Base-by-base conservation (phyloP, 139 green algal species). In the Auxenochlorella pyrenoidosa region DNA sequence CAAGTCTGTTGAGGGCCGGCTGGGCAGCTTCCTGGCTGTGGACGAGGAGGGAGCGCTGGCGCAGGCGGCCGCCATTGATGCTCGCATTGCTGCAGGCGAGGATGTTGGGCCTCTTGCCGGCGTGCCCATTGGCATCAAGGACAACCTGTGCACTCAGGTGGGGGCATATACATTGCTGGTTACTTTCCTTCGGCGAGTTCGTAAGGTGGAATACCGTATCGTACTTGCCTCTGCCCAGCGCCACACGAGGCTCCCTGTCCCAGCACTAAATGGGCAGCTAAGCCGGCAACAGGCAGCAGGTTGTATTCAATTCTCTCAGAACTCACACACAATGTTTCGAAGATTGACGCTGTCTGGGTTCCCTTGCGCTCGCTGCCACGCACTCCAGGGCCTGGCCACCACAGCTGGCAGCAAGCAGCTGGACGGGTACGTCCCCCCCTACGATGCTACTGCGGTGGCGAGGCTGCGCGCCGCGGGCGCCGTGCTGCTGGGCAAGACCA, bases 401-500 rank as follows among this genome's bases (percentile, higher is more conserved):
- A 99, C 97, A 19, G 98, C 96, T 24, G 97, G 93, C 58, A 97
- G 94, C 19, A 90, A 88, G 16, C 90, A 96, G 30, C 93, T 99
- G 43, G 70, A 94, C 8, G 88, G 89, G 68, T 97, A 97, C 75
- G 44, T 91, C 59, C 94, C 96, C 0, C 85, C 93, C 19, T 96
- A 94, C 68, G 94, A 98, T 77, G 96, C 96, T 0, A 97, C 95
- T 16, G 90, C 90, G 4, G 94, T 97, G 18, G 90, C 90, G 1
- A 91, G 91, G 32, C 84, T 99, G 80, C 80, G 83, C 3, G 83
- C 78, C 16, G 96, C 94, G 41, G 97, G 97, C 0, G 96, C 95
- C 4, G 85, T 99, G 32, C 72, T 99, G 28, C 38, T 99, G 41
- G 98, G 98, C 41, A 99, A 99, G 90, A 98, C 96, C 26, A 99